Conservation (phyloP, 352 stramenopile genomes). For the Globisporangium cederbergense region DNA sequence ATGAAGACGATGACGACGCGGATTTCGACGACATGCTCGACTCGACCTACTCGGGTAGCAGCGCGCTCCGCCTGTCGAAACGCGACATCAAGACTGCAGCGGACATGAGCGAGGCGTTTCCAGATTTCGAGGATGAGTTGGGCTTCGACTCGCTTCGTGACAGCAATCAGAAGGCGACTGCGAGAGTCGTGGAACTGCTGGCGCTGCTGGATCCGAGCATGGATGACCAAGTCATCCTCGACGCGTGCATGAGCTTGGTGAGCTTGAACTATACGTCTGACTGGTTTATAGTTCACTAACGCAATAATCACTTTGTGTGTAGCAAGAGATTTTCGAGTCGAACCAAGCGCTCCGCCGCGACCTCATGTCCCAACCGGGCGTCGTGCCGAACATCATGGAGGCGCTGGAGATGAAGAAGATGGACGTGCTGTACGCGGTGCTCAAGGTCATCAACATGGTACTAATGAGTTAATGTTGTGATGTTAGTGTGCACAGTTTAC, state of each 20-base stretch:
- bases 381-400: slow-evolving; percentile 92
- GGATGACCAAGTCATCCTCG: slow-evolving; percentile 83
- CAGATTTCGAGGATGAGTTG: slow-evolving; percentile 80
- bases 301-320: neutral
- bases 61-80: slow-evolving; percentile 11
- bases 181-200: slow-evolving; percentile 71
- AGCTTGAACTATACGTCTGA: neutral
- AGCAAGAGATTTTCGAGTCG: slow-evolving; percentile 80
- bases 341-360: slow-evolving; percentile 70
- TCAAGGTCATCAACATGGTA: slow-evolving; percentile 86
- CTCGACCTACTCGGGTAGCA: neutral
- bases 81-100: slow-evolving; percentile 9
- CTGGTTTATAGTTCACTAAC: no score
- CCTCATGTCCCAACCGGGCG: slow-evolving; percentile 88
- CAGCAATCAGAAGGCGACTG: slow-evolving; percentile 72
- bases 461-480: no score
- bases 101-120: slow-evolving; percentile 30
- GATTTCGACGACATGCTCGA: slow-evolving; percentile 17
- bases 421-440: slow-evolving; percentile 79
- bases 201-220: slow-evolving; percentile 80
- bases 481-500: no score
- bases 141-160: slow-evolving; percentile 78
- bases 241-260: slow-evolving; percentile 73
- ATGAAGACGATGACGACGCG: slow-evolving; percentile 21
- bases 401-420: slow-evolving; percentile 90